Evolutionary conservation across 2,329 filamentous ascomycete species (phyloP), one percentile per base, ranked within the genome.

Genomic region (Fusarium domesticum): DNA sequence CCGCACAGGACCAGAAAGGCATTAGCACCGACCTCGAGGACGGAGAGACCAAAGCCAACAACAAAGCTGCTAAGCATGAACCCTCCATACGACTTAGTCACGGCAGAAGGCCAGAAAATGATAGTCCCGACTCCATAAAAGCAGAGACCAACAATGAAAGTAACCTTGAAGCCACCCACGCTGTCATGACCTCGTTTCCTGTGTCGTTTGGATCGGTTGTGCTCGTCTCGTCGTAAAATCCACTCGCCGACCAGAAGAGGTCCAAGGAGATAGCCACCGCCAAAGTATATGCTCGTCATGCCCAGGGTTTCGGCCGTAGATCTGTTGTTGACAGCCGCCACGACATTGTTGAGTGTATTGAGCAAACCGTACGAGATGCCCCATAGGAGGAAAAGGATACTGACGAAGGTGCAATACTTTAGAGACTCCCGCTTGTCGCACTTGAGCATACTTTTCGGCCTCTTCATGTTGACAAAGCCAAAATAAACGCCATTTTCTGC

Each of bases 321-420:
- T 74, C 86, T 84, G 17, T 76, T 59, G 12, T 83, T 77, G 6
- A 89, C 77, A 11, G 67, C 61, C 28, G 84, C 80, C 40, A 89
- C 83, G 18, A 81, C 81, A 16, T 76, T 77, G 62, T 95, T 95
- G 19, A 96, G 76, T 0, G 84, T 85, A 58, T 93, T 89, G 6
- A 96, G 73, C 2, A 96, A 76, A 1, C 91, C 91, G 57, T 96
- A 96, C 0, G 89, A 90, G 45, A 96, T 85, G 0, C 91, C 91
- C 90, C 89, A 95, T 3, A 96, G 71, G 52, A 95, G 83, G 68
- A 96, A 95, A 0, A 96, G 72, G 6, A 91, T 77, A 1, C 87
- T 88, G 17, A 95, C 89, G 51, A 89, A 73, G 14, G 78, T 75
- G 58, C 87, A 84, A 51, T 89, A 88, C 51, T 83, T 85, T 53